A percentile compares a stretch with the other conserved stretches of the same genome.
phyloP scores from a whole-genome alignment of 2,329 filamentous ascomycete genomes.

The Acrocalymma vagum region DNA sequence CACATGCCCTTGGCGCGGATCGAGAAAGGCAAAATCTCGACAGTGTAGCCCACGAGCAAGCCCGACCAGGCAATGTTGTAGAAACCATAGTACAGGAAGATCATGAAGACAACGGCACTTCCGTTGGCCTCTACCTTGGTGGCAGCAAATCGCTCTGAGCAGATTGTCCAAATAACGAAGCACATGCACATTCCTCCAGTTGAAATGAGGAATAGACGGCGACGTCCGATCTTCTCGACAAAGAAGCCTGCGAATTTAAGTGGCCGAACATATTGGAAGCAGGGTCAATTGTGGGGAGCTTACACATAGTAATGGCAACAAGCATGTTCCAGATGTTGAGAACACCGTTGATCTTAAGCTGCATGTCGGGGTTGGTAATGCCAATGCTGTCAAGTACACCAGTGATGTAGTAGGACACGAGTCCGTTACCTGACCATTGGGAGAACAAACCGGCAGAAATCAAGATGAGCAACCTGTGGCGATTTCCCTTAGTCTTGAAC shows the following conservation, averaged over 20 bases:
- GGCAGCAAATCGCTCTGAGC: slow-evolving; percentile 16
- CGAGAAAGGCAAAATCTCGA: slow-evolving; percentile 57
- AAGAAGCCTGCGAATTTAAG: slow-evolving; percentile 36
- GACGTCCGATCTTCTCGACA: slow-evolving; percentile 44
- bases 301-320: slow-evolving; percentile 55
- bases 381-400: slow-evolving; percentile 45
- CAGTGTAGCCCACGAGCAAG: slow-evolving; percentile 54
- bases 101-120: slow-evolving; percentile 37
- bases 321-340: slow-evolving; percentile 70
- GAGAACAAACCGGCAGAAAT: slow-evolving; percentile 63
- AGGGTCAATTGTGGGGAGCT: not conserved
- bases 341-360: slow-evolving; percentile 51
- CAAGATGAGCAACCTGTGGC: slow-evolving; percentile 63
- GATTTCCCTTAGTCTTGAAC: slow-evolving; percentile 60
- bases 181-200: slow-evolving; percentile 49
- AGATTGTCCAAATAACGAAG: slow-evolving; percentile 53
- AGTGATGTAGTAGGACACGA: slow-evolving; percentile 53
- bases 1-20: slow-evolving; percentile 56
- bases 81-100: slow-evolving; percentile 23
- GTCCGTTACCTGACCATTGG: slow-evolving; percentile 53
- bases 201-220: slow-evolving; percentile 46
- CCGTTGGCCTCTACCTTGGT: slow-evolving; percentile 29
- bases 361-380: slow-evolving; percentile 42
- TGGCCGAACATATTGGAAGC: not conserved
- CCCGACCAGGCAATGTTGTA: slow-evolving; percentile 30